These are phyloP conservation scores for Plectosphaerella cucumerina DNA, from an alignment of 2,329 filamentous ascomycete species.

Conservation along the genomic window DNA sequence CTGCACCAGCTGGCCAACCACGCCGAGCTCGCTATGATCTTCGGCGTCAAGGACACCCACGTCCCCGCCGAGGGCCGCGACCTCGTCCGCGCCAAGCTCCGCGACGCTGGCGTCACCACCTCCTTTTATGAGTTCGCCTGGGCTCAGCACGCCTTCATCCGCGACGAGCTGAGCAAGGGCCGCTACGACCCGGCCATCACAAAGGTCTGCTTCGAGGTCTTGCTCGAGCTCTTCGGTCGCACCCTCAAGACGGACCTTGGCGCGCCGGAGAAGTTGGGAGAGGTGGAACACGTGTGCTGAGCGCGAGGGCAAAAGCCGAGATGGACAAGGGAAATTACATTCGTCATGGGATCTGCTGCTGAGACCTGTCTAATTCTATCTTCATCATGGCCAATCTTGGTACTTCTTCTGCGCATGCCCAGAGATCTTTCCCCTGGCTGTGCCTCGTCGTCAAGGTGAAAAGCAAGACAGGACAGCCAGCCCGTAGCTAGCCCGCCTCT, in stretches of 20 bases:
- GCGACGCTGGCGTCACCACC: constrained; percentile 70
- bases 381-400: not conserved
- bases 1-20: constrained; percentile 69
- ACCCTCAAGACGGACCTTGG: constrained; percentile 78
- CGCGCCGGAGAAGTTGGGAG: constrained; percentile 53
- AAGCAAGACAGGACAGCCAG: not conserved
- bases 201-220: constrained; percentile 85
- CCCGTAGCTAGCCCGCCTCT: no score
- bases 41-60: constrained; percentile 87
- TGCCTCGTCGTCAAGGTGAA: not conserved
- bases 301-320: not conserved
- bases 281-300: constrained; percentile 71
- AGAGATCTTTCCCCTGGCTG: not conserved
- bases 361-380: not conserved
- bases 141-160: constrained; percentile 92
- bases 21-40: constrained; percentile 83
- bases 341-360: constrained; percentile 2
- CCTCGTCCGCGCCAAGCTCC: constrained; percentile 75
- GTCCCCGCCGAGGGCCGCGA: constrained; percentile 80
- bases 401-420: not conserved
- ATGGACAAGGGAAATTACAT: constrained; percentile 9
- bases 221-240: constrained; percentile 80
- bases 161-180: constrained; percentile 90
- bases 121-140: constrained; percentile 88
- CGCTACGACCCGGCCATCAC: constrained; percentile 84